phyloP scores from a whole-genome alignment of 169 alveolate genomes.

The Hepatocystis sp. region DNA sequence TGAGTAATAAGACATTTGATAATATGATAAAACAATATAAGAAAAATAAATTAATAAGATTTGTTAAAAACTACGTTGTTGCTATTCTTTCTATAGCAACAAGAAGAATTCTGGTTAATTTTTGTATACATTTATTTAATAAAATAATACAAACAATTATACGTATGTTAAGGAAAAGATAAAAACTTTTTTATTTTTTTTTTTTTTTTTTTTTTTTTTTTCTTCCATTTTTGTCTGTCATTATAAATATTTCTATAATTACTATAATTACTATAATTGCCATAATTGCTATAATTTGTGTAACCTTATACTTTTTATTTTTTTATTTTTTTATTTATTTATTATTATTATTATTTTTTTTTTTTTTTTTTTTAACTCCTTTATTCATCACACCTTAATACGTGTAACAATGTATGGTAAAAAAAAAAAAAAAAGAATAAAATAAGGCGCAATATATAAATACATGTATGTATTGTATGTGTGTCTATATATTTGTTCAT shows the following conservation, averaged over 20 bases:
- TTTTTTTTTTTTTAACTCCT: too few species aligned
- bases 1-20: background rate
- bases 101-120: constrained; percentile 34
- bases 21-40: background rate
- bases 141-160: constrained; percentile 26
- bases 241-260: background rate
- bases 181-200: background rate
- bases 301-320: too few species aligned
- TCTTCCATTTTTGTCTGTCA: background rate
- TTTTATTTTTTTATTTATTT: too few species aligned
- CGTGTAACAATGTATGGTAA: too few species aligned
- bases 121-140: constrained; percentile 11
- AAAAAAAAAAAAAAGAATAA: too few species aligned
- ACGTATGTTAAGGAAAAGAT: constrained; percentile 25
- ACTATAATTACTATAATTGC: too few species aligned
- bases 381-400: too few species aligned
- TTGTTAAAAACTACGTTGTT: constrained; percentile 7
- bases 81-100: constrained; percentile 49
- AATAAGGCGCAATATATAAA: too few species aligned
- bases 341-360: too few species aligned
- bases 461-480: too few species aligned
- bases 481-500: too few species aligned
- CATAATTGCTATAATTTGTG: too few species aligned
- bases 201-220: background rate
- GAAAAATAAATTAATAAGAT: constrained; percentile 13